Percentiles rank a stretch among this genome's conserved stretches.
These are phyloP conservation scores for Calonectria montana DNA, from an alignment of 2,329 filamentous ascomycete genomes.

Conservation along the genomic window DNA sequence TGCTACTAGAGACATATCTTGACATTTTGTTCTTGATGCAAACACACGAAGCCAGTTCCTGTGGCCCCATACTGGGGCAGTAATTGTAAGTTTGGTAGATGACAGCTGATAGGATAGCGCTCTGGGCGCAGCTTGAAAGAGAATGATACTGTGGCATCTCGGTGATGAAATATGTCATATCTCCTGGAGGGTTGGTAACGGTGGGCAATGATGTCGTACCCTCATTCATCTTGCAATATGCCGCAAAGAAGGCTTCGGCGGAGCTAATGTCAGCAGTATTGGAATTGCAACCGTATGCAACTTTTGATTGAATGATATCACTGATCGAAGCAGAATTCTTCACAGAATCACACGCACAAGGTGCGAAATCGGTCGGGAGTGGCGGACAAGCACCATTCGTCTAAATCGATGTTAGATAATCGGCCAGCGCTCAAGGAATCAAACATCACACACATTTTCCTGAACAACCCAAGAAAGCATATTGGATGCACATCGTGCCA, in stretches of 20 bases:
- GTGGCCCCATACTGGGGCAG: background rate
- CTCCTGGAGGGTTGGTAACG: background rate
- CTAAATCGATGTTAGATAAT: background rate
- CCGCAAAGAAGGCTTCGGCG: background rate
- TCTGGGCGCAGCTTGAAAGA: background rate
- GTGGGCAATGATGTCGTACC: background rate
- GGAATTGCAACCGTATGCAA: background rate
- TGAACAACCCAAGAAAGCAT: background rate
- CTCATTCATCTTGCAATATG: background rate
- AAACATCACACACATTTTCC: background rate
- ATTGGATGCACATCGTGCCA: background rate
- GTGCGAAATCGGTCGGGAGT: background rate
- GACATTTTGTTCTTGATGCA: conserved; percentile 1
- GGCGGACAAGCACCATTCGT: background rate
- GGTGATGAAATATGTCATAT: background rate
- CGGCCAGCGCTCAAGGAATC: background rate
- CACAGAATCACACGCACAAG: background rate
- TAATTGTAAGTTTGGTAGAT: background rate
- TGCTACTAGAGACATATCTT: background rate
- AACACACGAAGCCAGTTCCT: background rate
- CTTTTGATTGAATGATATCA: background rate
- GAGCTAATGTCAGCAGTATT: background rate
- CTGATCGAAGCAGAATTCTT: background rate
- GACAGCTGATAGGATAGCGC: background rate
- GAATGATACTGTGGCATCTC: background rate